Evolutionary conservation across 352 stramenopile species (phyloP).

Genomic region (Phytophthora citrophthora): DNA sequence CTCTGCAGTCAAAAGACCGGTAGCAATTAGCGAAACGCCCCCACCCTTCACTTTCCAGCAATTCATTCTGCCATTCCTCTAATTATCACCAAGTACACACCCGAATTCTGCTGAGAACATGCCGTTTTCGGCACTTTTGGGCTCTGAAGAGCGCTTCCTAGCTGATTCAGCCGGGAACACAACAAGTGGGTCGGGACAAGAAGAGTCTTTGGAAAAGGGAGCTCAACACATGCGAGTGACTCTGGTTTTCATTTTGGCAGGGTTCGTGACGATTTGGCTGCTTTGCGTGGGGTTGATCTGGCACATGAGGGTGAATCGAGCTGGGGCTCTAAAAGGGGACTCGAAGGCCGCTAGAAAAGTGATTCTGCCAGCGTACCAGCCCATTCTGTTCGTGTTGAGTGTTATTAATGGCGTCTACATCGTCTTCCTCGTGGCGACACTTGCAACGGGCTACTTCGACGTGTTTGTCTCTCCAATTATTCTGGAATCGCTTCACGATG

Average conservation of each 20-base stretch:
- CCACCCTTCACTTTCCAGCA: too few species aligned
- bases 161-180: slow-evolving; percentile 10
- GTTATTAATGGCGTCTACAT: slow-evolving; percentile 37
- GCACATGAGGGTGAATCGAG: slow-evolving; percentile 43
- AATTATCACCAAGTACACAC: too few species aligned
- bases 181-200: not conserved
- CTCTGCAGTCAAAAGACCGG: too few species aligned
- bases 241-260: slow-evolving; percentile 35
- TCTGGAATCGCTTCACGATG: slow-evolving; percentile 37
- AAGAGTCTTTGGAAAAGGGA: slow-evolving; percentile 2
- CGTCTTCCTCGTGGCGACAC: slow-evolving; percentile 26
- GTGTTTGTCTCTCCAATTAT: slow-evolving; percentile 22
- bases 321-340: slow-evolving; percentile 36
- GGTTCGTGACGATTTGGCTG: slow-evolving; percentile 46
- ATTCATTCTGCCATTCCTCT: too few species aligned
- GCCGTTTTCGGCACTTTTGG: too few species aligned
- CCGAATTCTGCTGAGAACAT: too few species aligned
- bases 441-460: slow-evolving; percentile 30
- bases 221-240: slow-evolving; percentile 25
- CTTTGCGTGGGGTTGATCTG: slow-evolving; percentile 41
- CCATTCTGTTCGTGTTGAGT: slow-evolving; percentile 41
- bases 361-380: slow-evolving; percentile 53
- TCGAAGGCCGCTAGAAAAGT: slow-evolving; percentile 38
- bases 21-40: too few species aligned
- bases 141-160: slow-evolving; percentile 16